These are phyloP conservation scores for Apophysomyces trapeziformis DNA, from an alignment of 371 early-diverging fungal species.

Conservation along the genomic window DNA sequence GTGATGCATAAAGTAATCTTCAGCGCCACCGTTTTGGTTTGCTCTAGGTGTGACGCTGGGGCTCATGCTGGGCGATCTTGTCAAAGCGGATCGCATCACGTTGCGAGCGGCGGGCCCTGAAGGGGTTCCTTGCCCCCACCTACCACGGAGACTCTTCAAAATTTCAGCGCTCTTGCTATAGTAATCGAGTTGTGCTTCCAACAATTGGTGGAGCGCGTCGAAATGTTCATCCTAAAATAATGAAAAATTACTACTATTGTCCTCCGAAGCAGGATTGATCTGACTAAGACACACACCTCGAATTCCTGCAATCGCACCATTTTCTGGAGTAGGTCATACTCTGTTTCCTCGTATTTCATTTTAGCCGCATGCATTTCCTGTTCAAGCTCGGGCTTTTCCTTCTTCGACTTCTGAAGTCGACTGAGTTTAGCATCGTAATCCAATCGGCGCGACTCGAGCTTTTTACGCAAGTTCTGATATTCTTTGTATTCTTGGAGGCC, in stretches of 20 bases:
- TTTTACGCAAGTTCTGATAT: constrained; percentile 72
- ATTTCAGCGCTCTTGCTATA: constrained; percentile 50
- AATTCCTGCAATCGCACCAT: constrained; percentile 73
- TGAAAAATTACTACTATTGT: not conserved
- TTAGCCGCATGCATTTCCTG: constrained; percentile 90
- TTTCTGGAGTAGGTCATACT: constrained; percentile 64
- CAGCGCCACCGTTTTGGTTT: constrained; percentile 13
- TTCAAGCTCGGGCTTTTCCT: constrained; percentile 88
- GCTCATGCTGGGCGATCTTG: constrained; percentile 16
- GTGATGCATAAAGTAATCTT: constrained; percentile 21
- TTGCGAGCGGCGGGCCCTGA: constrained; percentile 9
- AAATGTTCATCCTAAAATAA: constrained; percentile 56
- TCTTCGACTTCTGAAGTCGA: constrained; percentile 86
- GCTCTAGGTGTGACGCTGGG: not conserved
- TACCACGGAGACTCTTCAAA: constrained; percentile 31
- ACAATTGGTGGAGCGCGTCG: constrained; percentile 52
- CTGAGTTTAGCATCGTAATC: constrained; percentile 92
- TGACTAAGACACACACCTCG: constrained; percentile 50
- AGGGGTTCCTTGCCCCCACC: constrained; percentile 18
- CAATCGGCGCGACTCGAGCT: constrained; percentile 85
- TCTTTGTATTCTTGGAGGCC: constrained; percentile 66
- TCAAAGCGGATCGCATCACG: constrained; percentile 5
- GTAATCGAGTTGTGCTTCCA: constrained; percentile 64
- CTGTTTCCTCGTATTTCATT: constrained; percentile 90
- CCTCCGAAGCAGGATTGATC: not conserved